Percentiles rank a stretch among this genome's conserved stretches.
phyloP scores from a whole-genome alignment of 768 basidiomycete genomes.

The Tricholoma furcatifolium region DNA sequence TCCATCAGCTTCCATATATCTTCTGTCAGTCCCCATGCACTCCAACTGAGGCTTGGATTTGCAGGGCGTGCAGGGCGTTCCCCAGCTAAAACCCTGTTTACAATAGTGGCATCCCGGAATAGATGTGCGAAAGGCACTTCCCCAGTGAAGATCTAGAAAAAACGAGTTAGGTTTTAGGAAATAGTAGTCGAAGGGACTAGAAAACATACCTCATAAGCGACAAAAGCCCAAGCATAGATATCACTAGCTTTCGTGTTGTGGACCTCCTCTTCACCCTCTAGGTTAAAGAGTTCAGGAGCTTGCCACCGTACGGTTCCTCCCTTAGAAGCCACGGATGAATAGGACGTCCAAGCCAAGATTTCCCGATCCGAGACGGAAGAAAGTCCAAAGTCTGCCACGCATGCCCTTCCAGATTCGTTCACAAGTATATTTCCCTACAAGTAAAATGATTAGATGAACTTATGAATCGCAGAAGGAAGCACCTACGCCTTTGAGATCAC shows the following conservation, averaged over 20 bases:
- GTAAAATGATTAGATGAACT: background rate
- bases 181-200: too few relatives aligned
- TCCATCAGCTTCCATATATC: too few relatives aligned
- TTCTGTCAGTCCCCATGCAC: too few relatives aligned
- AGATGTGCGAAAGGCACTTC: too few relatives aligned
- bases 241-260: background rate
- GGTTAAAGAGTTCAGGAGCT: background rate
- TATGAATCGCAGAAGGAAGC: background rate
- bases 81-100: too few relatives aligned
- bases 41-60: too few relatives aligned
- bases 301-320: background rate
- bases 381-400: background rate
- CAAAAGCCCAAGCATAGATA: background rate
- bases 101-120: too few relatives aligned
- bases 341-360: background rate
- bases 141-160: too few relatives aligned
- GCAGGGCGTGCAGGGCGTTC: too few relatives aligned
- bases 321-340: background rate
- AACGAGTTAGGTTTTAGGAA: too few relatives aligned
- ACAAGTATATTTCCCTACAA: conserved; percentile 3
- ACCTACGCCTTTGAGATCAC: conserved; percentile 3
- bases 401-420: background rate
- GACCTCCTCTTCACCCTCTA: too few relatives aligned
- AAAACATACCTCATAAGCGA: background rate
- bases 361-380: background rate